phyloP scores from a whole-genome alignment of 2,329 filamentous ascomycete species.

The Raffaelea deltoideospora region DNA sequence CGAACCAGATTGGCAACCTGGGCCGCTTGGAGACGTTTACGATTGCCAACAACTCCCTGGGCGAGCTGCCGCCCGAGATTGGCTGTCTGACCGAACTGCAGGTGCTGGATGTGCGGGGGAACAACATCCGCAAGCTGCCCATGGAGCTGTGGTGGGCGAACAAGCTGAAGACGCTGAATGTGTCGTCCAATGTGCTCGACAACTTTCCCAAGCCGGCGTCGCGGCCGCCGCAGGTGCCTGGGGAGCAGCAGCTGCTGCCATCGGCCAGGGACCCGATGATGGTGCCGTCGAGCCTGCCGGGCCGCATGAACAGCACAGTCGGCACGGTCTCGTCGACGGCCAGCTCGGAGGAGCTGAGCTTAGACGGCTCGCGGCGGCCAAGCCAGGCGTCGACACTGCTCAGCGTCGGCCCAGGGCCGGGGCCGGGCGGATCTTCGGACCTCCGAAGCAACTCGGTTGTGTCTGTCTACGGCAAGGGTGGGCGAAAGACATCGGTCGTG shows the following conservation, averaged over 20 bases:
- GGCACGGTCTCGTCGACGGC: conserved; percentile 41
- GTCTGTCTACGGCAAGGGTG: conserved; percentile 62
- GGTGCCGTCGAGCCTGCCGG: conserved; percentile 21
- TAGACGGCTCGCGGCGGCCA: conserved; percentile 49
- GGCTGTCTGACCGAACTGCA: conserved; percentile 74
- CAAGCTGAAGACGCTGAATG: conserved; percentile 79
- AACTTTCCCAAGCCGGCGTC: conserved; percentile 78
- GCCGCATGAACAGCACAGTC: conserved; percentile 22
- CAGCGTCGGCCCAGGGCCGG: conserved; percentile 61
- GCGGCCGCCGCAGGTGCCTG: conserved; percentile 46
- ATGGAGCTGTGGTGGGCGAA: conserved; percentile 94
- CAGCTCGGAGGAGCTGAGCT: conserved; percentile 62
- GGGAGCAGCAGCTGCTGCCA: too few relatives aligned
- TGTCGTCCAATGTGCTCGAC: conserved; percentile 86
- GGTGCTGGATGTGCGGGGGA: conserved; percentile 78
- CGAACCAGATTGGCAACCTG: conserved; percentile 69
- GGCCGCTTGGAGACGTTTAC: conserved; percentile 79
- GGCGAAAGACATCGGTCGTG: conserved; percentile 72
- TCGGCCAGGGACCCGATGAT: conserved; percentile 14
- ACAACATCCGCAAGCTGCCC: conserved; percentile 79
- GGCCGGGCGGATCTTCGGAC: conserved; percentile 32
- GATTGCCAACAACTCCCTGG: conserved; percentile 81
- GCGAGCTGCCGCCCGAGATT: conserved; percentile 71
- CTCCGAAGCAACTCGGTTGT: conserved; percentile 74
- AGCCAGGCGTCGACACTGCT: conserved; percentile 72